phyloP scores from a whole-genome alignment of 768 basidiomycete genomes.

The Rubroboletus satanas region DNA sequence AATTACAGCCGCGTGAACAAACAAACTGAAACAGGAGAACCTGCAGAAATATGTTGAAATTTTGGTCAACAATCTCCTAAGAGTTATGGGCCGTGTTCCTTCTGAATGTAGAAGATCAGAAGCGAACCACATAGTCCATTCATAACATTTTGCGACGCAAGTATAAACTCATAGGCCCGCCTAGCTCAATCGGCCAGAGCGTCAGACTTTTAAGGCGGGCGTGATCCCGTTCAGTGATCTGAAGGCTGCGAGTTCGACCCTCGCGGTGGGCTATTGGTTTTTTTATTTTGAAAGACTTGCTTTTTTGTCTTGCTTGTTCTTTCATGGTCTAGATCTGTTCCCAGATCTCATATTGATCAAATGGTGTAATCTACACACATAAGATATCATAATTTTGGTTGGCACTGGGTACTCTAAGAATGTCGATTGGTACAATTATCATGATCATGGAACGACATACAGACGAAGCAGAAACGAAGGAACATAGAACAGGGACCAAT shows the following conservation, averaged over 20 bases:
- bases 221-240: constrained; percentile 40
- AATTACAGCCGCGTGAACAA: no score
- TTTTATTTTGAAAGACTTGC: neutral
- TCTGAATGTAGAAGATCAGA: neutral
- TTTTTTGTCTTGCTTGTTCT: neutral
- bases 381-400: constrained; percentile 15
- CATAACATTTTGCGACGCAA: fast-evolving
- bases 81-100: no score
- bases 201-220: constrained; percentile 48
- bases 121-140: neutral
- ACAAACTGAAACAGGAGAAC: no score
- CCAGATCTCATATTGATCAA: neutral
- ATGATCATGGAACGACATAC: constrained; percentile 17
- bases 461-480: constrained; percentile 9
- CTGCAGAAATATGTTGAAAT: no score
- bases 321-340: neutral
- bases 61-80: no score
- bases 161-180: constrained; percentile 33
- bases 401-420: constrained; percentile 18
- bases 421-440: constrained; percentile 14
- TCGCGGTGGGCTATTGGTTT: constrained; percentile 67
- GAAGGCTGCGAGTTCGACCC: constrained; percentile 86
- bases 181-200: constrained; percentile 63
- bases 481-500: constrained; percentile 7
- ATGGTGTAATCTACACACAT: neutral